Evolutionary conservation across 495 filamentous ascomycete species (phyloP).

Genomic region (Aspergillus cristatus): DNA sequence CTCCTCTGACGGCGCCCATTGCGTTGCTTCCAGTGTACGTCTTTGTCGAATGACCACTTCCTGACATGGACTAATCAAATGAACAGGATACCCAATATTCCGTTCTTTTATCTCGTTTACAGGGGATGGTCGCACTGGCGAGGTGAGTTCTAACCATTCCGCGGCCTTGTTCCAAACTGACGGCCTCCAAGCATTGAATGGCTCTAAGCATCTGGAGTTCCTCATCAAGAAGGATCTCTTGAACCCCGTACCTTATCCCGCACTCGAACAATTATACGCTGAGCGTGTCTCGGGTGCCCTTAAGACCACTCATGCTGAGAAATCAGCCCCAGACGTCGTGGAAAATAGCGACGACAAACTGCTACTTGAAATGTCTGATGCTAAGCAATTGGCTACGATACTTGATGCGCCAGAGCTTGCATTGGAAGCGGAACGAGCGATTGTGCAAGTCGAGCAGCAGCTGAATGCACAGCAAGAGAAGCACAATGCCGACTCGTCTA

Average conservation of each 20-base stretch:
- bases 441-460: conserved; percentile 72
- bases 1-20: conserved; percentile 78
- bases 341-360: conserved; percentile 47
- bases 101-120: conserved; percentile 92
- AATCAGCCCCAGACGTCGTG: conserved; percentile 26
- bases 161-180: conserved; percentile 6
- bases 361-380: conserved; percentile 47
- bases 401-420: conserved; percentile 76
- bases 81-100: conserved; percentile 79
- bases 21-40: conserved; percentile 78
- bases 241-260: conserved; percentile 47
- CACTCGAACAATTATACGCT: conserved; percentile 67
- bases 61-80: conserved; percentile 3
- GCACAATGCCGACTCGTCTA: conserved; percentile 8
- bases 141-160: conserved; percentile 27
- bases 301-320: conserved; percentile 12
- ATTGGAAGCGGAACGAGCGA: conserved; percentile 81
- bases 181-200: conserved; percentile 51
- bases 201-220: conserved; percentile 77
- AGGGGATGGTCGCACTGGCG: conserved; percentile 64
- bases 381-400: conserved; percentile 54
- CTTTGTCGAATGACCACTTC: not conserved
- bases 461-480: conserved; percentile 44
- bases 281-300: conserved; percentile 23
- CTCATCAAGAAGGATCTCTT: conserved; percentile 65